phyloP scores from a whole-genome alignment of 352 stramenopile genomes.

The Globisporangium abappressorium region DNA sequence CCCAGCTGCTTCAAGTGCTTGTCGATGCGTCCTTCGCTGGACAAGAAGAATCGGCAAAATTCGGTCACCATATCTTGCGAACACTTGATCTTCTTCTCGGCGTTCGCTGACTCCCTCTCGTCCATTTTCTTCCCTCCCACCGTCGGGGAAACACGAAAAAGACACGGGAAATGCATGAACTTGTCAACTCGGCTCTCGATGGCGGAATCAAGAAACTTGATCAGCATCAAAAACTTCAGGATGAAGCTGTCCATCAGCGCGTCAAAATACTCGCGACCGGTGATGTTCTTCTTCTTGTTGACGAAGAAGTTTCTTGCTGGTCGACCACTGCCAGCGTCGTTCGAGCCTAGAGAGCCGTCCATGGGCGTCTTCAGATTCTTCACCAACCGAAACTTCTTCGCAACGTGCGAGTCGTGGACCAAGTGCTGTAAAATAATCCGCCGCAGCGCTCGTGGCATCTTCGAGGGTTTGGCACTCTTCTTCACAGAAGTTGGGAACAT shows the following conservation, averaged over 20 bases:
- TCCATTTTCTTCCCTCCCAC: conserved; percentile 11
- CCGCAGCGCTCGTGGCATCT: conserved; percentile 54
- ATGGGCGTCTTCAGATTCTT: conserved; percentile 68
- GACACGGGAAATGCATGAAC: conserved; percentile 80
- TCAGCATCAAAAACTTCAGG: conserved; percentile 90
- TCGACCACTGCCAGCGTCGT: conserved; percentile 34
- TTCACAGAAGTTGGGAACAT: conserved; percentile 39
- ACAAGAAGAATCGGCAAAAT: conserved; percentile 92
- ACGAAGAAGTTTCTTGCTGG: conserved; percentile 23
- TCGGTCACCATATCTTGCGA: conserved; percentile 89
- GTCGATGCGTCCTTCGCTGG: conserved; percentile 93
- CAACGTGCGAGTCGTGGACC: conserved; percentile 59
- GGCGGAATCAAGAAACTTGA: conserved; percentile 91
- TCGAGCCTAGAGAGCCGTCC: conserved; percentile 42
- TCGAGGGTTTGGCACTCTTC: conserved; percentile 26
- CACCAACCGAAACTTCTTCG: conserved; percentile 59
- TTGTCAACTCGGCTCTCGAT: conserved; percentile 73
- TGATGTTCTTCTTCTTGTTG: conserved; percentile 70
- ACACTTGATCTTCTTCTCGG: conserved; percentile 79
- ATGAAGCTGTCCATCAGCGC: conserved; percentile 88
- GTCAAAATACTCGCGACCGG: conserved; percentile 75
- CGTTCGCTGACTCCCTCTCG: conserved; percentile 14
- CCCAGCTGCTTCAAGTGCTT: conserved; percentile 89
- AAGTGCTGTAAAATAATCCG: conserved; percentile 68
- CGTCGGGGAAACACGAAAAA: conserved; percentile 74